Evolutionary conservation across 805 yeast species (phyloP).

Genomic region (Saturnispora gosingensis): DNA sequence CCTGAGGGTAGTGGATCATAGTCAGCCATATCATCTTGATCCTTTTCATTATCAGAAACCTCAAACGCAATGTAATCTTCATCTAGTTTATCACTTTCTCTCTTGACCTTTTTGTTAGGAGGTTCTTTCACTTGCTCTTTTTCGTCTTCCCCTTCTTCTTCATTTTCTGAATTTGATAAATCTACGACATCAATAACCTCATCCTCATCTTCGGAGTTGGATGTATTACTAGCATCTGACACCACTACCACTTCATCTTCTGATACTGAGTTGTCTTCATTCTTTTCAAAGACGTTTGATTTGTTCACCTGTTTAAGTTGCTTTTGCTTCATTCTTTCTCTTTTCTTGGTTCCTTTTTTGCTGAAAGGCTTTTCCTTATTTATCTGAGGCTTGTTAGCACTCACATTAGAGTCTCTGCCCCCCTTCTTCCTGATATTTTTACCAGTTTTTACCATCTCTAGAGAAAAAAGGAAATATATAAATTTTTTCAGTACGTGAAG

Average conservation of each 20-base stretch:
- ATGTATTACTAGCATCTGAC: not conserved
- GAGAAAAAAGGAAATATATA: not conserved
- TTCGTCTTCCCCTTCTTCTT: slow-evolving; percentile 1
- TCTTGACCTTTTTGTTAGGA: slow-evolving; percentile 1
- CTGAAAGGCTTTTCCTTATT: not conserved
- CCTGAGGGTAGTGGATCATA: slow-evolving; percentile 13
- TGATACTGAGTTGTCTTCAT: slow-evolving; percentile 1
- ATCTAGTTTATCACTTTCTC: slow-evolving; percentile 9
- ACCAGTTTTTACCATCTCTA: not conserved
- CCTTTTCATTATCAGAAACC: slow-evolving; percentile 30
- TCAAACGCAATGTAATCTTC: slow-evolving; percentile 45
- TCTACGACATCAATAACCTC: not conserved
- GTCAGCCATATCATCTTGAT: slow-evolving; percentile 27
- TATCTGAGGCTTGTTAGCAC: slow-evolving; percentile 5
- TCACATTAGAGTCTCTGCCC: not conserved
- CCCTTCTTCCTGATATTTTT: slow-evolving; percentile 6
- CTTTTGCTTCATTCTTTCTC: not conserved
- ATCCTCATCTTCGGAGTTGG: not conserved
- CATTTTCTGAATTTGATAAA: slow-evolving; percentile 1
- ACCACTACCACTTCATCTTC: slow-evolving; percentile 2
- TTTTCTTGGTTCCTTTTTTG: not conserved
- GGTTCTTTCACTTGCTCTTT: slow-evolving; percentile 6
- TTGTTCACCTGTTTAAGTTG: slow-evolving; percentile 1
- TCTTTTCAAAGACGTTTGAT: slow-evolving; percentile 3
- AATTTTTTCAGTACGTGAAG: not conserved